Evolutionary conservation across 192 early-diverging fungal species (phyloP).

Genomic region (Chytriomyces confervae): DNA sequence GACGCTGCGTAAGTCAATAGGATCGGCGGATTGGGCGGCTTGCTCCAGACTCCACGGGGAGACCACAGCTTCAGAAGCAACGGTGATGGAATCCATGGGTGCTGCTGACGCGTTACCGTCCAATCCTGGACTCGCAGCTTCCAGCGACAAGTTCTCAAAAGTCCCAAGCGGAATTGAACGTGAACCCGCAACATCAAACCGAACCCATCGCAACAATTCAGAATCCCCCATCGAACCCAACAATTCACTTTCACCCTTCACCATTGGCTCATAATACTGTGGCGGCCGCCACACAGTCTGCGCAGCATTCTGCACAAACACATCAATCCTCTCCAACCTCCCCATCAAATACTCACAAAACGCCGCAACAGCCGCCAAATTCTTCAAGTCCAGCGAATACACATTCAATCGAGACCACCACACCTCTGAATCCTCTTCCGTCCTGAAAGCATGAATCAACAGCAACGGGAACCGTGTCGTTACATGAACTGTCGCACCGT

Average conservation of each 20-base stretch:
- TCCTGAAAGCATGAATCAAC: neutral
- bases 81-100: neutral
- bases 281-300: constrained; percentile 35
- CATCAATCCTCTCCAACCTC: constrained; percentile 5
- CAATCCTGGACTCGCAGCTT: neutral
- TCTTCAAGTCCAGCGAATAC: constrained; percentile 28
- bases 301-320: constrained; percentile 33
- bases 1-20: constrained; percentile 7
- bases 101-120: constrained; percentile 7
- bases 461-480: constrained; percentile 44
- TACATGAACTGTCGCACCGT: constrained; percentile 38
- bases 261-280: constrained; percentile 27
- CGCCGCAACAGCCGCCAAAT: constrained; percentile 1
- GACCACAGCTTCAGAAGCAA: neutral
- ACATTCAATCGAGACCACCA: constrained; percentile 27
- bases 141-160: neutral
- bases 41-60: neutral
- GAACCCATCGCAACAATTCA: constrained; percentile 16
- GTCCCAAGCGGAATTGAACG: neutral
- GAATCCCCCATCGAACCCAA: neutral
- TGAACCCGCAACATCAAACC: neutral
- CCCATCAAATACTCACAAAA: constrained; percentile 7
- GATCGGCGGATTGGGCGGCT: neutral
- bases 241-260: constrained; percentile 28
- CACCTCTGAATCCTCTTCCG: neutral